These are phyloP conservation scores for Rhodocollybia butyracea DNA, from an alignment of 768 basidiomycete species.

Conservation along the genomic window DNA sequence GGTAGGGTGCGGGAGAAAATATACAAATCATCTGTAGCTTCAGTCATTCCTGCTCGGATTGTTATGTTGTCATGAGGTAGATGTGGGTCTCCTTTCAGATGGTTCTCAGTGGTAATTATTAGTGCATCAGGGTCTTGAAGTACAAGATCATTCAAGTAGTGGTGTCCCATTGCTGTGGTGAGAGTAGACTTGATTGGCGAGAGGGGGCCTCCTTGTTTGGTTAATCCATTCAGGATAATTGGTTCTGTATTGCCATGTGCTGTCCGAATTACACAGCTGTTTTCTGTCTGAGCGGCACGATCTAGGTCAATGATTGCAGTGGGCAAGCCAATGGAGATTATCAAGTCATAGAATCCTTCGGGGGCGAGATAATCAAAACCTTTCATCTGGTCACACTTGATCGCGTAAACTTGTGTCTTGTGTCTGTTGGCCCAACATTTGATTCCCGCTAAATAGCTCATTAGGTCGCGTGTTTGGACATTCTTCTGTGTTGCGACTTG, in stretches of 20 bases:
- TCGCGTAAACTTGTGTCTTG: slow-evolving; percentile 16
- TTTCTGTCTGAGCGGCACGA: slow-evolving; percentile 18
- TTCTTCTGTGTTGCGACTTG: slow-evolving; percentile 26
- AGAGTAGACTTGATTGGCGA: slow-evolving; percentile 28
- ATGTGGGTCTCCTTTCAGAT: no score
- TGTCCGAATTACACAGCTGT: slow-evolving; percentile 17
- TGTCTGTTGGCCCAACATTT: slow-evolving; percentile 19
- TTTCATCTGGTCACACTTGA: slow-evolving; percentile 29
- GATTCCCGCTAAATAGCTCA: slow-evolving; percentile 17
- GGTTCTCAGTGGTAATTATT: no score
- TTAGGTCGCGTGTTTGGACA: slow-evolving; percentile 23
- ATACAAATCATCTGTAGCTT: neutral
- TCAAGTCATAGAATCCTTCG: slow-evolving; percentile 28
- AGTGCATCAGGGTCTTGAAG: no score
- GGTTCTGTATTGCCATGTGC: slow-evolving; percentile 22
- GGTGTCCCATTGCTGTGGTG: no score
- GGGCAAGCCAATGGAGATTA: slow-evolving; percentile 24
- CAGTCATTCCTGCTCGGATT: no score
- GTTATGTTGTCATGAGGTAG: no score
- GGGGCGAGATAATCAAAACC: slow-evolving; percentile 27
- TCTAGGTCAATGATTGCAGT: slow-evolving; percentile 22
- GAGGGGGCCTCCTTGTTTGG: slow-evolving; percentile 24
- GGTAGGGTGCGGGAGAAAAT: neutral
- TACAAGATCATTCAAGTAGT: no score
- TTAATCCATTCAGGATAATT: slow-evolving; percentile 21